Evolutionary conservation across 2,329 filamentous ascomycete species (phyloP).

Genomic region (Xenoacremonium recifei): DNA sequence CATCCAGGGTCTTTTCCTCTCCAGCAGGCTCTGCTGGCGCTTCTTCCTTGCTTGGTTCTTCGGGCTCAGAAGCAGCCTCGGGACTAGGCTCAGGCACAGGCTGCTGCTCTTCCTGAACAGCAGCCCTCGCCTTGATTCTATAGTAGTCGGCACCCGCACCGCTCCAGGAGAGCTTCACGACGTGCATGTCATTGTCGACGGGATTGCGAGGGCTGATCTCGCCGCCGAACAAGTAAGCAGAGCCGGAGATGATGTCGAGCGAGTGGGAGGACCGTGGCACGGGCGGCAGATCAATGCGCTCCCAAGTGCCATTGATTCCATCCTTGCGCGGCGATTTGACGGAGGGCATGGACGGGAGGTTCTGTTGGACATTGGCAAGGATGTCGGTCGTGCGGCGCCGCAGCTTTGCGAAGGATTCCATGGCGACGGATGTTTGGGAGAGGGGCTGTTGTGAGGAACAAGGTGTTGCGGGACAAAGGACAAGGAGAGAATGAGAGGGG

Average conservation of each 20-base stretch:
- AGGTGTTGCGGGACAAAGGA: background rate
- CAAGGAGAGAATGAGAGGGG: conserved; percentile 2
- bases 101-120: conserved; percentile 28
- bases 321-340: conserved; percentile 17
- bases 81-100: conserved; percentile 11
- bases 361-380: conserved; percentile 48
- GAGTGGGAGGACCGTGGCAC: conserved; percentile 75
- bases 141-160: conserved; percentile 59
- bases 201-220: conserved; percentile 66
- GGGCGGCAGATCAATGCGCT: conserved; percentile 52
- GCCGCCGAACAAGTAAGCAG: conserved; percentile 73
- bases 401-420: conserved; percentile 52
- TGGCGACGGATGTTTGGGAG: conserved; percentile 9
- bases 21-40: conserved; percentile 13
- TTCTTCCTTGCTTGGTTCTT: conserved; percentile 8
- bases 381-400: conserved; percentile 56
- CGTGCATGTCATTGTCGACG: conserved; percentile 71
- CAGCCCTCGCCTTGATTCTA: conserved; percentile 48
- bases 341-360: conserved; percentile 37
- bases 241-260: conserved; percentile 56
- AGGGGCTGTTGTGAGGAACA: too few species aligned
- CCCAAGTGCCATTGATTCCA: conserved; percentile 58
- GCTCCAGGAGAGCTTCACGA: conserved; percentile 59
- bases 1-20: conserved; percentile 37
- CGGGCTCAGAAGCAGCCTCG: conserved; percentile 10